Conservation (phyloP, 176 grass and related monocot genomes). For the Dendrocalamus sinicus region DNA sequence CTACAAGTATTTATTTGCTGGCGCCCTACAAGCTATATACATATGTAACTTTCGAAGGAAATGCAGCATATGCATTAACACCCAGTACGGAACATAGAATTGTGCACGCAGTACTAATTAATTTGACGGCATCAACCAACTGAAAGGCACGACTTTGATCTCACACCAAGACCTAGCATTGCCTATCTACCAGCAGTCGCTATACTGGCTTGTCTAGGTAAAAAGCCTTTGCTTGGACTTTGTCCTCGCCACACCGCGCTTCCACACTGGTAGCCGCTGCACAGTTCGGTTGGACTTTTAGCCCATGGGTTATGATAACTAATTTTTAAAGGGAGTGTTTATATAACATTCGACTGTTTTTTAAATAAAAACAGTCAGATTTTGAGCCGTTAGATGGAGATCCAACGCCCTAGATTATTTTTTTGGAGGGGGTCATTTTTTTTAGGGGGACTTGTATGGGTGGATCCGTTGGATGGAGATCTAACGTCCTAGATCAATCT, state of each 20-base stretch:
- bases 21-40: not conserved
- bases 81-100: not conserved
- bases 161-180: not conserved
- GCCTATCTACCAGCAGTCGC: not conserved
- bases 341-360: no score
- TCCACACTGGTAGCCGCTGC: not conserved
- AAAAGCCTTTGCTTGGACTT: conserved; percentile 23
- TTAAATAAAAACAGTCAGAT: no score
- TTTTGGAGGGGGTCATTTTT: no score
- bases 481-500: no score
- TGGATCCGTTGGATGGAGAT: no score
- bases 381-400: no score
- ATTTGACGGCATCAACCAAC: not conserved
- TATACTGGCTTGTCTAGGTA: not conserved
- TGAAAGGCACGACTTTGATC: not conserved
- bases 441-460: no score
- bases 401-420: no score
- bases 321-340: no score
- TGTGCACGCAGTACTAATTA: not conserved
- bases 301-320: no score
- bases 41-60: not conserved
- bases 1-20: not conserved
- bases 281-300: no score
- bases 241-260: conserved; percentile 1
- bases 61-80: not conserved